These are phyloP conservation scores for Hygrophorus russula DNA, from an alignment of 768 basidiomycete species.

Conservation along the genomic window DNA sequence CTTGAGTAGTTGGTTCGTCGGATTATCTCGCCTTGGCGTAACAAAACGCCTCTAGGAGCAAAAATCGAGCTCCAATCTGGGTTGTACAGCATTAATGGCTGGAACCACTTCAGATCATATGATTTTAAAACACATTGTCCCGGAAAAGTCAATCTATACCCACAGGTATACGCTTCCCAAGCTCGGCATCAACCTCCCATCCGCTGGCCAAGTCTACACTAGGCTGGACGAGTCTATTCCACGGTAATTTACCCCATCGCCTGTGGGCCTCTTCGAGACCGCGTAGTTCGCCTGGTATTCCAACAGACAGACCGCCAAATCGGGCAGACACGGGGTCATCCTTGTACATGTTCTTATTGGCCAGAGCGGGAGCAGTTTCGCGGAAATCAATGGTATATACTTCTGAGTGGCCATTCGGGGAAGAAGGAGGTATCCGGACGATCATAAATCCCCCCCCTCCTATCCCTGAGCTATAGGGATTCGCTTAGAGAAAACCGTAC, in stretches of 20 bases:
- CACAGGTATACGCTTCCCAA: slow-evolving; percentile 64
- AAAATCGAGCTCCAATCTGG: slow-evolving; percentile 80
- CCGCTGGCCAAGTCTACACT: slow-evolving; percentile 63
- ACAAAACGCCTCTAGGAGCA: slow-evolving; percentile 60
- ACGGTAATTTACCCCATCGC: slow-evolving; percentile 73
- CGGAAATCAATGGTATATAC: slow-evolving; percentile 79
- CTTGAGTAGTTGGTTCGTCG: slow-evolving; percentile 62
- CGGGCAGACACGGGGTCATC: slow-evolving; percentile 38
- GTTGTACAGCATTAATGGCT: slow-evolving; percentile 47
- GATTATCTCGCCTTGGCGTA: slow-evolving; percentile 68
- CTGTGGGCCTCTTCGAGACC: slow-evolving; percentile 79
- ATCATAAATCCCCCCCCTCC: slow-evolving; percentile 88
- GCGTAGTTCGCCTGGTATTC: slow-evolving; percentile 82
- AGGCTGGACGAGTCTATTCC: slow-evolving; percentile 70
- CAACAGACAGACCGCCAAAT: slow-evolving; percentile 80
- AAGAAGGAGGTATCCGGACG: slow-evolving; percentile 56
- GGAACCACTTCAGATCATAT: slow-evolving; percentile 22
- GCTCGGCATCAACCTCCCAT: slow-evolving; percentile 71
- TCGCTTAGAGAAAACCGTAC: not conserved
- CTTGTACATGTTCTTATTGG: slow-evolving; percentile 71
- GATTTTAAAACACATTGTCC: not conserved
- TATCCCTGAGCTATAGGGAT: slow-evolving; percentile 57
- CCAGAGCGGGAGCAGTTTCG: slow-evolving; percentile 68
- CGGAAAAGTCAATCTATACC: slow-evolving; percentile 11
- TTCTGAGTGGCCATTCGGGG: slow-evolving; percentile 33